Conservation (phyloP, 345 rosid species). For the Gossypium turneri region DNA sequence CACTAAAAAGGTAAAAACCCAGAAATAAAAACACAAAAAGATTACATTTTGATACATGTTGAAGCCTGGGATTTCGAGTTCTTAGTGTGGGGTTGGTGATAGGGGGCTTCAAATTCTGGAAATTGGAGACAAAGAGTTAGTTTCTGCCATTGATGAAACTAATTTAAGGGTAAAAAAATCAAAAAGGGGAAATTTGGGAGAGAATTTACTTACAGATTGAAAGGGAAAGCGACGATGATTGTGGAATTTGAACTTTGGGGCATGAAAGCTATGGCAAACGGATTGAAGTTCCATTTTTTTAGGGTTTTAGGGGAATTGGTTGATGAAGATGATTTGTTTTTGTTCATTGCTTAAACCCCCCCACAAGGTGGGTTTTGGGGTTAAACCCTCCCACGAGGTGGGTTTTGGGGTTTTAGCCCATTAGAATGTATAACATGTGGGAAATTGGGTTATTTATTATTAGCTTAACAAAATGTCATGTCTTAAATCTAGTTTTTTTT, state of each 20-base stretch:
- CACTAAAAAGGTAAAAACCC: neutral
- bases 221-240: slow-evolving; percentile 13
- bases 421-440: neutral
- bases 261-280: slow-evolving; percentile 40
- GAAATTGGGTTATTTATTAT: neutral
- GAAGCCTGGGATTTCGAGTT: slow-evolving; percentile 16
- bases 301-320: slow-evolving; percentile 21
- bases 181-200: neutral
- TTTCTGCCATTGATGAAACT: neutral
- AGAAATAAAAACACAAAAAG: neutral
- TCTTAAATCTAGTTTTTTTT: neutral
- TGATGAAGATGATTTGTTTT: neutral
- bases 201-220: slow-evolving; percentile 36
- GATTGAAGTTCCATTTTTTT: slow-evolving; percentile 49
- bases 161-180: neutral
- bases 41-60: slow-evolving; percentile 30
- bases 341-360: slow-evolving; percentile 28
- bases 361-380: neutral
- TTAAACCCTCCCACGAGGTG: neutral
- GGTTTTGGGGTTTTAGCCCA: neutral
- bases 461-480: neutral
- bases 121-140: slow-evolving; percentile 17
- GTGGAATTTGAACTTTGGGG: slow-evolving; percentile 32
- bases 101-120: slow-evolving; percentile 29
- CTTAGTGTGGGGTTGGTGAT: slow-evolving; percentile 19